Conservation (phyloP, 768 basidiomycete species). For the Pisolithus albus region DNA sequence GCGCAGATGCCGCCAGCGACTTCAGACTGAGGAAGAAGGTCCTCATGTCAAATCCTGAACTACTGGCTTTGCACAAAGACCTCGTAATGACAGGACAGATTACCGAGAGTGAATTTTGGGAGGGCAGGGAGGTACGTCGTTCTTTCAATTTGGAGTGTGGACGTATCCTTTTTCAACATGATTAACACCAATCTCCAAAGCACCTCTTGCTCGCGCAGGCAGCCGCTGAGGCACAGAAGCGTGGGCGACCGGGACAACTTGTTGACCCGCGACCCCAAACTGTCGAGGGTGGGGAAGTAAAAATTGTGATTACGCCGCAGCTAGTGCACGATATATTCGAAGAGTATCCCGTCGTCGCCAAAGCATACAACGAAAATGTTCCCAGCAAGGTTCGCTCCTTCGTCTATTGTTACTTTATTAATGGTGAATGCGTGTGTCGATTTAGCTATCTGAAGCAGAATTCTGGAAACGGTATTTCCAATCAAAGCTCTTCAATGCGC, state of each 20-base stretch:
- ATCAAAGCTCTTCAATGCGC: constrained; percentile 90
- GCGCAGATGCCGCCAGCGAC: constrained; percentile 56
- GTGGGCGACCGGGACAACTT: constrained; percentile 78
- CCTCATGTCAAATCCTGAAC: constrained; percentile 67
- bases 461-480: constrained; percentile 99
- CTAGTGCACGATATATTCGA: constrained; percentile 95
- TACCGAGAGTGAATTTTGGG: constrained; percentile 95
- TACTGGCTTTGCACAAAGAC: constrained; percentile 77
- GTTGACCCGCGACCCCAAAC: constrained; percentile 86
- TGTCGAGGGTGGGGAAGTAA: constrained; percentile 77
- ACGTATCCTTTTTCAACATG: constrained; percentile 12
- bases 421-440: constrained; percentile 9
- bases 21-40: constrained; percentile 76
- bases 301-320: constrained; percentile 85
- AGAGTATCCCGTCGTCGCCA: constrained; percentile 91
- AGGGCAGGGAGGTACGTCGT: constrained; percentile 73
- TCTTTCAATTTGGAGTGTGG: constrained; percentile 4
- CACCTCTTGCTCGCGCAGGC: constrained; percentile 72
- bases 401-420: neutral
- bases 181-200: constrained; percentile 33
- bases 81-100: constrained; percentile 82
- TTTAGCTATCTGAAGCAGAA: constrained; percentile 77
- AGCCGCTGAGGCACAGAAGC: constrained; percentile 63
- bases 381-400: constrained; percentile 59
- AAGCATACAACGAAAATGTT: constrained; percentile 89